Conservation (phyloP, 2,329 filamentous ascomycete genomes). For the Cercospora brassicicola region DNA sequence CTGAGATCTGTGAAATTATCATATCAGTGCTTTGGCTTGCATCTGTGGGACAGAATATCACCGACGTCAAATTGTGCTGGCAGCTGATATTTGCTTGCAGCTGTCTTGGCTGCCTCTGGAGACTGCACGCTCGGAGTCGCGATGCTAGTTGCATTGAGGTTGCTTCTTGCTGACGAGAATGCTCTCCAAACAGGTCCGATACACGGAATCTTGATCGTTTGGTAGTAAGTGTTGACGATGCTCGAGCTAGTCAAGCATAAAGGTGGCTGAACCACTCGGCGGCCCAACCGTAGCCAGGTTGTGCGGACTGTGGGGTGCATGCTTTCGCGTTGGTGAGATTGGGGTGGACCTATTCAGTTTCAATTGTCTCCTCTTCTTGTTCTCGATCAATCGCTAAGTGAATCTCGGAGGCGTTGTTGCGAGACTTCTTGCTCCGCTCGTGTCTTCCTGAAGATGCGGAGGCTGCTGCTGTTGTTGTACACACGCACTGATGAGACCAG, state of each 20-base stretch:
- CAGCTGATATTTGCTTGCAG: neutral
- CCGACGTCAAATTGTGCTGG: neutral
- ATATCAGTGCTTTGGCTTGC: neutral
- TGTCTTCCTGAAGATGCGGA: neutral
- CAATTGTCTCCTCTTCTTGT: neutral
- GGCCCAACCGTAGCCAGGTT: neutral
- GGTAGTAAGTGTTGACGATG: neutral
- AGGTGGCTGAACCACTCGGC: neutral
- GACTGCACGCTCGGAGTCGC: neutral
- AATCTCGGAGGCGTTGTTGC: neutral
- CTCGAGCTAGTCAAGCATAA: neutral
- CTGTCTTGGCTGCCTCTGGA: neutral
- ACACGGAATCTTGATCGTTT: neutral
- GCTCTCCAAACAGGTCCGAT: neutral
- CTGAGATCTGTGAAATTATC: constrained; percentile 21
- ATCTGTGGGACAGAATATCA: neutral
- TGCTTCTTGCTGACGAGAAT: neutral
- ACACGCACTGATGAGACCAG: neutral
- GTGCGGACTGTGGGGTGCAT: neutral
- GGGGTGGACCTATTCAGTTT: neutral
- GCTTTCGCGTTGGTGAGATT: neutral
- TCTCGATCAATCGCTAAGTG: neutral
- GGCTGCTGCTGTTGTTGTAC: neutral
- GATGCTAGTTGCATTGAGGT: neutral
- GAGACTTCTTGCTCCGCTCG: neutral